A percentile compares a stretch with the other conserved stretches of the same genome.
Evolutionary conservation across 1,284 basidiomycete genomes (phyloP).

Genomic region (Schizophyllum amplum): DNA sequence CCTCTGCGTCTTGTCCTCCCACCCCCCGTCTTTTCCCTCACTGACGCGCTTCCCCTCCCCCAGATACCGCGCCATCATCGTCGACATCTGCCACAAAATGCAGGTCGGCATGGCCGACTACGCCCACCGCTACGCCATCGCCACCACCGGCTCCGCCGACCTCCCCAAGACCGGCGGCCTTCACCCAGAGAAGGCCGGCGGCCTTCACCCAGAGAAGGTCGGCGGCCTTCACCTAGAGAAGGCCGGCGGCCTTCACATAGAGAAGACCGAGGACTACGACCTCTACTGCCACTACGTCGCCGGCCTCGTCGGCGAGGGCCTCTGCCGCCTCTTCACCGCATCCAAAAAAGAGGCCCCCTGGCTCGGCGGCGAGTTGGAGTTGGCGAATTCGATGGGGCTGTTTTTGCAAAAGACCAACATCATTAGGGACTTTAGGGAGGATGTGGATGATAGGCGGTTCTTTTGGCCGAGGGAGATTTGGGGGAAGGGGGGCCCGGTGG

Average conservation of each 20-base stretch:
- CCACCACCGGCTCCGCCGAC: conserved; percentile 55
- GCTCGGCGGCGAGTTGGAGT: conserved; percentile 76
- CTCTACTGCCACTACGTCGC: conserved; percentile 99
- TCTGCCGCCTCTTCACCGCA: conserved; percentile 85
- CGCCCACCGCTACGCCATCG: conserved; percentile 72
- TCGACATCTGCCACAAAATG: conserved; percentile 84
- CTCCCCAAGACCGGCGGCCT: conserved; percentile 71
- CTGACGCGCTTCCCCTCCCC: conserved; percentile 1
- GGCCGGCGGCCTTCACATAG: conserved; percentile 88
- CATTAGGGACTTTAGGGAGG: conserved; percentile 92
- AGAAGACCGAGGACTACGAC: conserved; percentile 63
- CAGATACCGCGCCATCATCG: conserved; percentile 79
- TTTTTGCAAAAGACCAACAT: conserved; percentile 99
- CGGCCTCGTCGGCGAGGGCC: conserved; percentile 94
- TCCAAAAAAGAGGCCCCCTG: conserved; percentile 79
- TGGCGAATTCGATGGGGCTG: conserved; percentile 95
- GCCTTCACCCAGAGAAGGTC: conserved; percentile 98
- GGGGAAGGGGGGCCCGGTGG: too few relatives aligned
- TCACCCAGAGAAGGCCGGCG: conserved; percentile 93
- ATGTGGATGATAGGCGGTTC: conserved; percentile 76
- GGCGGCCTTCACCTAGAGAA: conserved; percentile 88
- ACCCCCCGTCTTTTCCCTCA: conserved; percentile 3
- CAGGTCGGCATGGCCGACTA: conserved; percentile 94
- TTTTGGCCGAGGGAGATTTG: conserved; percentile 98
- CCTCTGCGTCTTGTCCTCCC: background rate